Evolutionary conservation across 495 filamentous ascomycete species (phyloP).

Genomic region (Massariosphaeria phaeospora): DNA sequence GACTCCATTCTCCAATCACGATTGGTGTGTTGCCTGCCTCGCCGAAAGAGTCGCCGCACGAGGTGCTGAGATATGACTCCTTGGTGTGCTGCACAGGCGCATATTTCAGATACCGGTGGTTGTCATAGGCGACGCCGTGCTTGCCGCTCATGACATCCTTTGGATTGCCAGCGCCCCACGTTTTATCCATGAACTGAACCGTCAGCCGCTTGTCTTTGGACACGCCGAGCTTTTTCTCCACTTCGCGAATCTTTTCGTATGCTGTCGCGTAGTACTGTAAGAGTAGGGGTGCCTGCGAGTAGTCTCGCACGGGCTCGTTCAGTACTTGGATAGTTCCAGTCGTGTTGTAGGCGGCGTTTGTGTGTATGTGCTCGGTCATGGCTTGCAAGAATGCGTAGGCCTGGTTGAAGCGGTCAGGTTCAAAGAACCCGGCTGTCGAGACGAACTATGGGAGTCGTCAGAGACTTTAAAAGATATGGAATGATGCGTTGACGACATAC

Average conservation of each 20-base stretch:
- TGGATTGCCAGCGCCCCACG: conserved; percentile 52
- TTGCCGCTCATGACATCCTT: conserved; percentile 41
- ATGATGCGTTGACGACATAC: too few species aligned
- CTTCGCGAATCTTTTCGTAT: conserved; percentile 46
- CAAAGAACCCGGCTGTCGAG: conserved; percentile 51
- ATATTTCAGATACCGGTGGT: conserved; percentile 55
- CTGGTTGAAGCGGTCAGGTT: conserved; percentile 52
- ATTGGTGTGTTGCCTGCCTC: conserved; percentile 45
- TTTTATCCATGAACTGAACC: conserved; percentile 54
- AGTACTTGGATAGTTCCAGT: conserved; percentile 58
- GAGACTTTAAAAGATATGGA: neutral
- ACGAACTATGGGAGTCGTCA: conserved; percentile 30
- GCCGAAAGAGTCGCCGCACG: conserved; percentile 48
- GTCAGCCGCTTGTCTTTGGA: conserved; percentile 44
- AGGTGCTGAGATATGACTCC: conserved; percentile 46
- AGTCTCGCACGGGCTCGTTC: conserved; percentile 51
- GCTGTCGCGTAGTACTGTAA: conserved; percentile 49
- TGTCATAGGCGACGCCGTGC: conserved; percentile 48
- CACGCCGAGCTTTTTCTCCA: conserved; percentile 41
- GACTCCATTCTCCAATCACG: conserved; percentile 57
- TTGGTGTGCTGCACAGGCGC: conserved; percentile 44
- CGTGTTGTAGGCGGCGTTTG: conserved; percentile 48
- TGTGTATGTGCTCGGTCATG: conserved; percentile 54
- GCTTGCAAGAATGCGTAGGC: conserved; percentile 55
- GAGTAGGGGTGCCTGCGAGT: conserved; percentile 38